These are phyloP conservation scores for Pinguiococcus pyrenoidosus DNA, from an alignment of 108 stramenopile species.

Conservation along the genomic window DNA sequence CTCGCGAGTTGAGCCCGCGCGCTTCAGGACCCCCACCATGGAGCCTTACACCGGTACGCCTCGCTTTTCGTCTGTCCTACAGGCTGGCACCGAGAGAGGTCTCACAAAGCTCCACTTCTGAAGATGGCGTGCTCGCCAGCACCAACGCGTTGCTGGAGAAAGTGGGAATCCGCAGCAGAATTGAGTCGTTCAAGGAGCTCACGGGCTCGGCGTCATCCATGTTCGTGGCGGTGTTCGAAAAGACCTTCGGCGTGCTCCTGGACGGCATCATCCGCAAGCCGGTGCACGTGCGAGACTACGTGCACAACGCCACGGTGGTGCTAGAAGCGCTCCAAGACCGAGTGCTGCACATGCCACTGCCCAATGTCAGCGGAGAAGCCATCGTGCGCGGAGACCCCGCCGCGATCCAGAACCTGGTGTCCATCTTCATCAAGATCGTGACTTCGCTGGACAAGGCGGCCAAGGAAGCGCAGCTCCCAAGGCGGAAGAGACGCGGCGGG, in stretches of 20 bases:
- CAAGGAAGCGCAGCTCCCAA: too few relatives aligned
- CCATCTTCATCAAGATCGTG: constrained; percentile 9
- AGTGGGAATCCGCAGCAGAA: constrained; percentile 30
- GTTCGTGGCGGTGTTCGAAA: constrained; percentile 48
- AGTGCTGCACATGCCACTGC: constrained; percentile 23
- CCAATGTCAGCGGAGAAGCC: constrained; percentile 26
- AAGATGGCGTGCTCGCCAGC: too few relatives aligned
- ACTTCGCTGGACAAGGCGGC: too few relatives aligned
- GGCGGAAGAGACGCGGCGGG: too few relatives aligned
- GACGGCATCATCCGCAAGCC: constrained; percentile 40
- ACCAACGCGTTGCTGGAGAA: constrained; percentile 27
- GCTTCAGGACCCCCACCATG: too few relatives aligned
- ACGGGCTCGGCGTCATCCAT: constrained; percentile 38
- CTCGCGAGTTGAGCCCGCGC: too few relatives aligned
- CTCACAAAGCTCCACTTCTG: too few relatives aligned
- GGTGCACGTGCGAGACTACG: constrained; percentile 34
- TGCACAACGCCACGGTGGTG: constrained; percentile 41
- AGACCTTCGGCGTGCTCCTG: constrained; percentile 36
- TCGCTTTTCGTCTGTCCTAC: too few relatives aligned
- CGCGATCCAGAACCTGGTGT: constrained; percentile 19
- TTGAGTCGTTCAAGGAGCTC: constrained; percentile 39
- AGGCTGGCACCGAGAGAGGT: too few relatives aligned
- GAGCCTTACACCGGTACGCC: too few relatives aligned
- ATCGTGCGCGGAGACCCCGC: constrained; percentile 31
- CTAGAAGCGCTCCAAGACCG: constrained; percentile 30